Conservation (phyloP, 1,284 basidiomycete species). For the Pseudozyma sp. region DNA sequence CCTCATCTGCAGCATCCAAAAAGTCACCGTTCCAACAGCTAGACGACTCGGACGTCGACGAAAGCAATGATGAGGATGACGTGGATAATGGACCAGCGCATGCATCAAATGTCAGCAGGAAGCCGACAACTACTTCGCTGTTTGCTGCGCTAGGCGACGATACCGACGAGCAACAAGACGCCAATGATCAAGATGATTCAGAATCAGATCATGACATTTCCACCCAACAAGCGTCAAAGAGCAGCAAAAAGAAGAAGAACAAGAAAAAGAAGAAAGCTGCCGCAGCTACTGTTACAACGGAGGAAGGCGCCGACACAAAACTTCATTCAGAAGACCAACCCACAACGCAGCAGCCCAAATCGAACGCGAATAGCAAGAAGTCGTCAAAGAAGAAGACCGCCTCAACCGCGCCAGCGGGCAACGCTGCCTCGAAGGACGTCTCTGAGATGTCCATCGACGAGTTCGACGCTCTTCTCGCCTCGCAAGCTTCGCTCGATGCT, state of each 20-base stretch:
- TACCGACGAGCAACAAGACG: slow-evolving; percentile 19
- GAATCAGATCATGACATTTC: slow-evolving; percentile 41
- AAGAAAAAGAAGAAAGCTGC: slow-evolving; percentile 65
- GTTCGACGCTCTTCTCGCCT: slow-evolving; percentile 58
- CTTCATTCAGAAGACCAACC: neutral
- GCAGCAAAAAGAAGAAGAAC: slow-evolving; percentile 55
- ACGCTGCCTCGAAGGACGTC: slow-evolving; percentile 37
- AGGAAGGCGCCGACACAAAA: neutral
- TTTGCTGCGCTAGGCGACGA: slow-evolving; percentile 55
- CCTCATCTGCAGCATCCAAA: slow-evolving; percentile 11
- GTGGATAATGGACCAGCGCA: slow-evolving; percentile 6
- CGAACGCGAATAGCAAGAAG: slow-evolving; percentile 15
- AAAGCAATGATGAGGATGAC: slow-evolving; percentile 14
- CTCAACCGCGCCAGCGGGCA: neutral
- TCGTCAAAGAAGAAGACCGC: slow-evolving; percentile 30
- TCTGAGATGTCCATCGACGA: slow-evolving; percentile 66
- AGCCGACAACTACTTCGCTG: slow-evolving; percentile 22
- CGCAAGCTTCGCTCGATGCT: slow-evolving; percentile 39
- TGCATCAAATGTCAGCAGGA: neutral
- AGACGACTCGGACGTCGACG: slow-evolving; percentile 17
- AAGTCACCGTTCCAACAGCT: slow-evolving; percentile 25
- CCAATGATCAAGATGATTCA: slow-evolving; percentile 29
- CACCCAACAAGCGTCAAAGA: slow-evolving; percentile 15
- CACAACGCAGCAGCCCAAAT: slow-evolving; percentile 17
- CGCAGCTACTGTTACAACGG: slow-evolving; percentile 3